A percentile compares a stretch with the other conserved stretches of the same genome.
These are phyloP conservation scores for Podaxis sp. DNA, from an alignment of 768 basidiomycete species.

Conservation along the genomic window DNA sequence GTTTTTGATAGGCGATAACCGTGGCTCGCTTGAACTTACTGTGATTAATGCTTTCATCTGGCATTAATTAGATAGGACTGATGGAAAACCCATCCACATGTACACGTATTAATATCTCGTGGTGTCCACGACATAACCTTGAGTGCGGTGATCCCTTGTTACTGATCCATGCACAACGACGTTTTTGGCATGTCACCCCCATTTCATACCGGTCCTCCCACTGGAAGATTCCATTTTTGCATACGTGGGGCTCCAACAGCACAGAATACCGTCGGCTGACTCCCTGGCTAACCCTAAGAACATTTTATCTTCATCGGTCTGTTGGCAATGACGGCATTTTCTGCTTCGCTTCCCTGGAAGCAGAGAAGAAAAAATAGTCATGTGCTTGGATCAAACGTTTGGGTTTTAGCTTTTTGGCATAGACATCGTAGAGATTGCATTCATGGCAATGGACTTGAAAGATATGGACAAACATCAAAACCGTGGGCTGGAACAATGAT, in stretches of 20 bases:
- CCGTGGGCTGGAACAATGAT: not conserved
- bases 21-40: not conserved
- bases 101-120: conserved; percentile 14
- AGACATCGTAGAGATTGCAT: not conserved
- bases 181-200: not conserved
- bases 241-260: not conserved
- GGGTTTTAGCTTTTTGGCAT: conserved; percentile 14
- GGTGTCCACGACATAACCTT: conserved; percentile 12
- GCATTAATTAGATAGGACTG: conserved; percentile 10
- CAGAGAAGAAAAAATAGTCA: not conserved
- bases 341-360: conserved; percentile 7
- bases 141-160: not conserved
- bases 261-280: not conserved
- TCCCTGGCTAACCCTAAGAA: not conserved
- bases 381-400: conserved; percentile 8
- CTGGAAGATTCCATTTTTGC: not conserved
- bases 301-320: not conserved
- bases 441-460: not conserved
- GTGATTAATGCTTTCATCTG: not conserved
- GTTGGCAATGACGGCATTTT: conserved; percentile 2
- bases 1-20: conserved; percentile 7
- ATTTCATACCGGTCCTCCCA: not conserved
- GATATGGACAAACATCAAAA: not conserved
- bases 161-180: not conserved
- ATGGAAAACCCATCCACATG: conserved; percentile 12